Base-by-base conservation (phyloP, 2,329 filamentous ascomycete genomes). In the Dryadomyces quercivorus region DNA sequence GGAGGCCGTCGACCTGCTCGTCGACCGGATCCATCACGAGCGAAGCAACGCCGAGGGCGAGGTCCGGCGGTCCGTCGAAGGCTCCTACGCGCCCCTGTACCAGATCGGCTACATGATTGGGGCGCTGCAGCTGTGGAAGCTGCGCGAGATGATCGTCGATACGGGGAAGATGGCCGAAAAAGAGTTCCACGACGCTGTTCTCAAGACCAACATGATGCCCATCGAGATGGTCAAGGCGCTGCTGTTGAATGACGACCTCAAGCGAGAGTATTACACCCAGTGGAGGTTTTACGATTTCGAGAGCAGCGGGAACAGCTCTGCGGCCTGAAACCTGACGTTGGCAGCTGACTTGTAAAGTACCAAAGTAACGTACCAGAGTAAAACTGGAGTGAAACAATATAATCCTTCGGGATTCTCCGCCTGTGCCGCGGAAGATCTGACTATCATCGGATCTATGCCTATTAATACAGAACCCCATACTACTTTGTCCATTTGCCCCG, bases 61-160 rank as follows among this genome's bases (percentile, higher is more conserved):
- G 63, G 78, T 83, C 1, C 69, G 78, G 16, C 65, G 80, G 26
- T 79, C 75, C 15, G 71, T 82, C 36, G 73, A 72, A 56, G 78
- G 77, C 1, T 72, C 77, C 16, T 82, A 82, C 62, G 66, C 71
- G 1, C 78, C 80, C 1, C 61, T 82, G 7, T 82, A 82, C 58
- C 79, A 82, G 63, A 75, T 75, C 0, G 78, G 74, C 0, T 82
- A 82, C 61, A 75, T 82, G 72, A 65, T 82, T 1, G 79, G 80
- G 0, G 78, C 78, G 1, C 63, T 83, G 60, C 79, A 82, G 62
- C 61, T 82, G 10, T 73, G 74, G 61, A 65, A 68, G 5, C 61
- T 83, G 56, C 66, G 78, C 2, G 65, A 70, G 13, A 77, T 82
- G 63, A 63, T 74, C 1, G 60, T 82, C 2, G 65, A 65, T 0